Conservation (phyloP, 2,329 filamentous ascomycete species). For the Diaporthe vaccinii region DNA sequence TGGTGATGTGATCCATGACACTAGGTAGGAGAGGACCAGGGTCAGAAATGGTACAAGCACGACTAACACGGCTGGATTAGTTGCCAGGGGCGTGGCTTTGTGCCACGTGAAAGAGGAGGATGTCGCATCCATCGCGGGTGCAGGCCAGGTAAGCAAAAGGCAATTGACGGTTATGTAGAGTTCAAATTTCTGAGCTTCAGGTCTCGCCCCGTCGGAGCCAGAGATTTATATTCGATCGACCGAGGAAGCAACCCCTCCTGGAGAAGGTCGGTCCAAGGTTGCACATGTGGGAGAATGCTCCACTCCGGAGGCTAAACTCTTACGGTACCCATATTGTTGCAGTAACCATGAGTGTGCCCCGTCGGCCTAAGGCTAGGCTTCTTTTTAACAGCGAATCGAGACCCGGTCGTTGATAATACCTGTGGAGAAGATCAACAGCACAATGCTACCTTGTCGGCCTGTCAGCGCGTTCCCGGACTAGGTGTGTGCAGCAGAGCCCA, state of each 20-base stretch:
- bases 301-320: slow-evolving; percentile 15
- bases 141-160: too few species aligned
- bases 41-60: slow-evolving; percentile 21
- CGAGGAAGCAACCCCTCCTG: background rate
- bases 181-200: background rate
- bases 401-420: slow-evolving; percentile 13
- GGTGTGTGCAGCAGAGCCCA: background rate
- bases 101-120: background rate
- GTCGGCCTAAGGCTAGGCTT: slow-evolving; percentile 9
- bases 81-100: background rate
- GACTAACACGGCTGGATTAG: background rate
- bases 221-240: slow-evolving; percentile 7
- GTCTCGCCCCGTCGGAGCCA: background rate
- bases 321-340: slow-evolving; percentile 1
- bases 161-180: too few species aligned
- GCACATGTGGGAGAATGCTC: background rate
- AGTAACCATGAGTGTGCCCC: background rate
- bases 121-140: background rate
- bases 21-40: slow-evolving; percentile 7
- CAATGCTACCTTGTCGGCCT: slow-evolving; percentile 15
- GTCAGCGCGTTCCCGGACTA: slow-evolving; percentile 7
- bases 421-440: slow-evolving; percentile 14
- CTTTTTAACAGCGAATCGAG: slow-evolving; percentile 23
- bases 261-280: too few species aligned
- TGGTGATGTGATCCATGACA: slow-evolving; percentile 9